Percentiles rank a stretch among this genome's conserved stretches.
phyloP scores from a whole-genome alignment of 164 flowering plant genomes.

The Stephania cephalantha region DNA sequence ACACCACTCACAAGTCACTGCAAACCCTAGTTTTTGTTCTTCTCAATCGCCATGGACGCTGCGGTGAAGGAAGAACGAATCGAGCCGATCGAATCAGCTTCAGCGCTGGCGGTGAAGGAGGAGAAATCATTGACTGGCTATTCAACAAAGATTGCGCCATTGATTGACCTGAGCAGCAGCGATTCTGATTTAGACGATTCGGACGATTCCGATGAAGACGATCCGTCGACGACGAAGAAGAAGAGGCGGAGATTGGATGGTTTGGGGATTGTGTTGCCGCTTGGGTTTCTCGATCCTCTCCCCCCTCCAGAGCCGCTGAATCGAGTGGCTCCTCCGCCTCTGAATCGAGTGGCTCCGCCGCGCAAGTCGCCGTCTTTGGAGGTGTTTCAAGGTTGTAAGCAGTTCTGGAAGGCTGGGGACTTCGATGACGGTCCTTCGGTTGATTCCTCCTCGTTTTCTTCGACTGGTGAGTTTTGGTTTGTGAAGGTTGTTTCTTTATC shows the following conservation, averaged over 20 bases:
- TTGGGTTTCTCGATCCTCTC: slow-evolving; percentile 18
- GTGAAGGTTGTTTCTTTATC: no score
- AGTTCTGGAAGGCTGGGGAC: slow-evolving; percentile 97
- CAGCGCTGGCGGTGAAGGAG: neutral
- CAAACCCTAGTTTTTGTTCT: neutral
- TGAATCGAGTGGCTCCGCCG: neutral
- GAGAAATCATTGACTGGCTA: neutral
- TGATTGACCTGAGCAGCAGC: slow-evolving; percentile 20
- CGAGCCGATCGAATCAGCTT: neutral
- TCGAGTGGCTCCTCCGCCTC: slow-evolving; percentile 7
- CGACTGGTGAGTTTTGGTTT: slow-evolving; percentile 26
- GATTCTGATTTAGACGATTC: neutral
- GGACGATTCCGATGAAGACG: slow-evolving; percentile 4
- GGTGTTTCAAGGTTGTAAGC: slow-evolving; percentile 28
- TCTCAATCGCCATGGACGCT: neutral
- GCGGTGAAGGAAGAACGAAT: slow-evolving; percentile 3
- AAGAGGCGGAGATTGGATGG: slow-evolving; percentile 16
- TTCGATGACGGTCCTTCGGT: slow-evolving; percentile 40
- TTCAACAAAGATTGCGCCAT: neutral
- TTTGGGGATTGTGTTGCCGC: slow-evolving; percentile 12
- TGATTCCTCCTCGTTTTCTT: slow-evolving; percentile 24
- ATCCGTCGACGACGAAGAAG: neutral
- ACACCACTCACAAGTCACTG: no score
- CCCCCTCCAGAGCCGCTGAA: slow-evolving; percentile 3
- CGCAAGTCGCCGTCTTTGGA: slow-evolving; percentile 6